phyloP scores from a whole-genome alignment of 345 rosid species.

The Barbarea vulgaris region DNA sequence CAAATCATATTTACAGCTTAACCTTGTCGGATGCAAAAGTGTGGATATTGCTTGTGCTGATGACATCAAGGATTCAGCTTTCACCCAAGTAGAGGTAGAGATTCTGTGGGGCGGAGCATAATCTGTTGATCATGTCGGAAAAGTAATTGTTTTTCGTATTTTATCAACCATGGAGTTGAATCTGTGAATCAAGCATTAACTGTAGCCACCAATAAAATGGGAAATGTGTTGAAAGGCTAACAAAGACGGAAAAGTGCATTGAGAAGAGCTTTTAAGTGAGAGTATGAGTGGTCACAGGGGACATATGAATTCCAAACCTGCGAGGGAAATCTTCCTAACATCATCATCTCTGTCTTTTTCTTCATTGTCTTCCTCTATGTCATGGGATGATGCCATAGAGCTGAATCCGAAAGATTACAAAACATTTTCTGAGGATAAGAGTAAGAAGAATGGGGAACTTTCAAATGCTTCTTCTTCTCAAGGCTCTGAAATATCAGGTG shows the following conservation, averaged over 20 bases:
- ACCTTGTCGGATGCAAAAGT: background rate
- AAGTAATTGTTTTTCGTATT: background rate
- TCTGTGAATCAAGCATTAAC: background rate
- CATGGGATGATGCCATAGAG: constrained; percentile 23
- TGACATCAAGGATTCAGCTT: constrained; percentile 6
- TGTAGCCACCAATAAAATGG: background rate
- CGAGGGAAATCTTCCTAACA: constrained; percentile 31
- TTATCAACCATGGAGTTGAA: background rate
- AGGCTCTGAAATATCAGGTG: constrained; percentile 7
- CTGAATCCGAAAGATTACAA: background rate
- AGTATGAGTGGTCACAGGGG: constrained; percentile 17
- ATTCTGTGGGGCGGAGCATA: background rate
- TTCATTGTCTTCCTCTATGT: constrained; percentile 24
- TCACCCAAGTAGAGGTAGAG: background rate
- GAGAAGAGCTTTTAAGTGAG: background rate
- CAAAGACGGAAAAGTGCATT: background rate
- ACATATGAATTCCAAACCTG: background rate
- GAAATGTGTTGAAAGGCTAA: background rate
- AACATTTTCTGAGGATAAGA: background rate
- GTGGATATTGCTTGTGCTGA: background rate
- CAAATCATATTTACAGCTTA: constrained; percentile 1
- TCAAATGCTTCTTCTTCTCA: background rate
- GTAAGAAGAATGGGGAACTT: background rate
- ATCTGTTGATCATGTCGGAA: background rate
- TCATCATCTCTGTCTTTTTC: constrained; percentile 37